Evolutionary conservation across 768 basidiomycete genomes (phyloP), one percentile per base, ranked within the genome.

Genomic region (Boletus rubescentipes): DNA sequence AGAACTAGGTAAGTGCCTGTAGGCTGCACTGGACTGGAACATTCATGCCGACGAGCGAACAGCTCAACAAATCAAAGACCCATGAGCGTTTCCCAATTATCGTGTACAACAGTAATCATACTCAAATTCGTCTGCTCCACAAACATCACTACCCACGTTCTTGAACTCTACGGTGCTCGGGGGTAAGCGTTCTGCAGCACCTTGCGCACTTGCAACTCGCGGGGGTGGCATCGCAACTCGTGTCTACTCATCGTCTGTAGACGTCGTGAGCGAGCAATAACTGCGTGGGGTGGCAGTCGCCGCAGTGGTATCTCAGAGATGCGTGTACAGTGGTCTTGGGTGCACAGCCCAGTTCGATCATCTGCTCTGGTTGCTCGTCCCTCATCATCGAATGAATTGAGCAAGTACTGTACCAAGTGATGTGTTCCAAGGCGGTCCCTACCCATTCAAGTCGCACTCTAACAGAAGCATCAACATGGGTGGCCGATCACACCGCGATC

Each of bases 1-100:
- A 54, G 86, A 87, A 32, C 70, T 91, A 46, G 75, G 87, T 82
- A 53, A 64, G 81, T 60, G 18, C 9, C 30, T 21, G 30, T 16
- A 23, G 10, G 14, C 11, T 41, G 9, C 38, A 14, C 11, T 46
- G 21, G 29, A 10, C 4, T 32, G 1, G 42, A 35, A 1, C 3
- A 20, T 43, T 54, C 18, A 54, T 36, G 29, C 46, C 1, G n/a
- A 12, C 12, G 30, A 42, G 16, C 26, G n/a, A 62, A 54, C 48
- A 67, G 66, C 64, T n/a, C 62, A 56, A 48, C 62, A 61, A 14
- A 50, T 68, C 34, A 53, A 37, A 43, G 39, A 18, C 10, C 40
- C 42, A 35, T 60, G 12, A 53, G 35, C 26, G 26, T 38, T 30
- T 20, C 2, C 34, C 11, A 35, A 30, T 32, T 42, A n/a, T n/a